These are phyloP conservation scores for Arabidopsis thaliana DNA, from an alignment of 345 rosid species.

Conservation along the genomic window DNA sequence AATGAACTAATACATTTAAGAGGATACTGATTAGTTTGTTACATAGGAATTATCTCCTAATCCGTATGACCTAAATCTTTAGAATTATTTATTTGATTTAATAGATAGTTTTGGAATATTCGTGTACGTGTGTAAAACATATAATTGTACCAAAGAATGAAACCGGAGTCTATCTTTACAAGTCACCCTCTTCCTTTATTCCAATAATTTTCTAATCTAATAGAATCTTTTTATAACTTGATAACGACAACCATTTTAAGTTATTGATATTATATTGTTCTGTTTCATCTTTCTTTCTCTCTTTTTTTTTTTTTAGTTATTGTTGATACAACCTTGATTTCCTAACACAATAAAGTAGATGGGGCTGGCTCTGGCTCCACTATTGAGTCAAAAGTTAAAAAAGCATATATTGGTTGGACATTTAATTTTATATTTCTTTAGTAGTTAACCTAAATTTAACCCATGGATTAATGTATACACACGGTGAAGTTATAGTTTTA, in stretches of 20 bases:
- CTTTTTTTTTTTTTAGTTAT: neutral
- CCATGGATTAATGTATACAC: neutral
- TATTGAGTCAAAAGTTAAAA: conserved; percentile 2
- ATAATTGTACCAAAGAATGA: conserved; percentile 19
- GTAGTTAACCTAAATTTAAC: neutral
- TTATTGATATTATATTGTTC: neutral
- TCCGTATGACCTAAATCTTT: conserved; percentile 2
- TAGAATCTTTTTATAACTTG: conserved; percentile 22
- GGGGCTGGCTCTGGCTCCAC: neutral
- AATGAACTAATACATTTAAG: neutral
- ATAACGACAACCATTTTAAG: conserved; percentile 19
- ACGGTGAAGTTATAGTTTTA: neutral
- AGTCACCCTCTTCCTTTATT: conserved; percentile 12
- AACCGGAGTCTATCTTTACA: conserved; percentile 31
- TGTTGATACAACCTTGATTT: neutral
- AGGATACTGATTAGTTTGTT: neutral
- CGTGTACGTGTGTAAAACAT: conserved; percentile 26
- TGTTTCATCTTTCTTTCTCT: neutral
- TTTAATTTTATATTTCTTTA: neutral
- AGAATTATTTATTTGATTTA: neutral
- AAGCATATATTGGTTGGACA: conserved; percentile 15
- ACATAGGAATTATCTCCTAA: conserved; percentile 9
- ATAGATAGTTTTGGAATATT: conserved; percentile 24
- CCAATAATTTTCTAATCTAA: neutral
- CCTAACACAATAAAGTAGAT: neutral